These are phyloP conservation scores for Xylariaceae sp. DNA, from an alignment of 2,329 filamentous ascomycete species.

Conservation along the genomic window DNA sequence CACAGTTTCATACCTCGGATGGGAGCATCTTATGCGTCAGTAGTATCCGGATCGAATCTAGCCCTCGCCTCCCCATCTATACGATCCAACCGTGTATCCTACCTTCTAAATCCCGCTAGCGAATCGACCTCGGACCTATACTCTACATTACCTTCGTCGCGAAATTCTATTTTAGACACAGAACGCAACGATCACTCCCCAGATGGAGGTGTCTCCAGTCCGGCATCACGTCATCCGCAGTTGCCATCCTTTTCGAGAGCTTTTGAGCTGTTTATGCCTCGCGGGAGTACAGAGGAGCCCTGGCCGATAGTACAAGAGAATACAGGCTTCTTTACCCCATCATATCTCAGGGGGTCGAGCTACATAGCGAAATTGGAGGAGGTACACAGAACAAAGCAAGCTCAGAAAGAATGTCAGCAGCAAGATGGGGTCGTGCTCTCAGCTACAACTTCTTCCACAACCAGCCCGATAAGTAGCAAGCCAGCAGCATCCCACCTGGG, in stretches of 20 bases:
- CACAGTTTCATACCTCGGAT: slow-evolving; percentile 44
- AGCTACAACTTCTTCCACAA: slow-evolving; percentile 29
- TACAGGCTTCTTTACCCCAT: slow-evolving; percentile 77
- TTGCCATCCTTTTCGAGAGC: slow-evolving; percentile 59
- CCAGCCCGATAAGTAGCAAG: slow-evolving; percentile 60
- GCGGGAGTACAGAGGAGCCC: slow-evolving; percentile 32
- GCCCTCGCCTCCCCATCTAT: slow-evolving; percentile 37
- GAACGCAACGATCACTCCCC: slow-evolving; percentile 39
- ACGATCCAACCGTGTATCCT: slow-evolving; percentile 54
- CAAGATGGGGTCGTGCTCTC: slow-evolving; percentile 44
- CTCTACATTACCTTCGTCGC: slow-evolving; percentile 35
- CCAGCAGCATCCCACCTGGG: slow-evolving; percentile 71
- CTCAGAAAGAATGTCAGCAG: slow-evolving; percentile 55
- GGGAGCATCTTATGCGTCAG: slow-evolving; percentile 51
- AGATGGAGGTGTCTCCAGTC: slow-evolving; percentile 36
- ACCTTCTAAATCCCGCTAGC: slow-evolving; percentile 60
- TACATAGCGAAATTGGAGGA: slow-evolving; percentile 80
- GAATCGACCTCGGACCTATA: slow-evolving; percentile 45
- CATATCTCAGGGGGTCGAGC: slow-evolving; percentile 79
- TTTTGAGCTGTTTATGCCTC: slow-evolving; percentile 56
- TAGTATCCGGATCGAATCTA: slow-evolving; percentile 46
- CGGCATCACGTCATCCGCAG: slow-evolving; percentile 40
- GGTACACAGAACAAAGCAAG: slow-evolving; percentile 67
- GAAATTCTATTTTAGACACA: slow-evolving; percentile 44
- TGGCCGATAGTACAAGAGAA: slow-evolving; percentile 41